Evolutionary conservation across 495 filamentous ascomycete genomes (phyloP).

Genomic region (Daldinia loculata): DNA sequence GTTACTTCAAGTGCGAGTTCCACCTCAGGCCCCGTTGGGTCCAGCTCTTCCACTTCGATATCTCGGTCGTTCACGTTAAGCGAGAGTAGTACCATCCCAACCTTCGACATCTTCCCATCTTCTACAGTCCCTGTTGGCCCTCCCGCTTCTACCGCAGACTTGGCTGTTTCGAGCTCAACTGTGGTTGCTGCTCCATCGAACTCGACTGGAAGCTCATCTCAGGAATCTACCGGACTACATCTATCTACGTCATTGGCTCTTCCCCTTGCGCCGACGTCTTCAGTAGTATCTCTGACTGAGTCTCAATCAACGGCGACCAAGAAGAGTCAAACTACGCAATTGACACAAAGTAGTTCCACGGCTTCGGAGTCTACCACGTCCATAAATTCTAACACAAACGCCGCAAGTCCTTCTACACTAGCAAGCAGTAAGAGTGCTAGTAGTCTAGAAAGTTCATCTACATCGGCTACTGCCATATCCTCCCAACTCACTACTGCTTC

Average conservation of each 20-base stretch:
- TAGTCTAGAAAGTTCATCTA: constrained; percentile 3
- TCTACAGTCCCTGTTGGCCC: constrained; percentile 34
- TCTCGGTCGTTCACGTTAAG: constrained; percentile 37
- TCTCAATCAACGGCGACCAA: not conserved
- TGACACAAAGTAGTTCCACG: constrained; percentile 3
- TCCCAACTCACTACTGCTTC: constrained; percentile 4
- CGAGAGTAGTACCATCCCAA: constrained; percentile 41
- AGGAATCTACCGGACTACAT: not conserved
- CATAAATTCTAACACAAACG: not conserved
- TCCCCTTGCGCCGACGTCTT: constrained; percentile 16
- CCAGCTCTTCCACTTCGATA: constrained; percentile 32
- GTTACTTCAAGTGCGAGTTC: constrained; percentile 15
- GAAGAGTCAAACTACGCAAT: constrained; percentile 8
- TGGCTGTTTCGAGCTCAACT: constrained; percentile 7
- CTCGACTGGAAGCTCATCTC: not conserved
- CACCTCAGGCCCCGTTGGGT: constrained; percentile 5
- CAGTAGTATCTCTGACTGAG: constrained; percentile 3
- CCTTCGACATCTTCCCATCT: constrained; percentile 41
- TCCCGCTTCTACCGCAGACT: constrained; percentile 6
- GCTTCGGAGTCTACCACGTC: not conserved
- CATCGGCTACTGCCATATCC: constrained; percentile 5
- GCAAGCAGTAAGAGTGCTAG: not conserved
- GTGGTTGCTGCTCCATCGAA: constrained; percentile 1
- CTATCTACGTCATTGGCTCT: constrained; percentile 28
- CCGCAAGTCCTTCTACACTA: constrained; percentile 6